phyloP scores from a whole-genome alignment of 2,329 filamentous ascomycete species.

The Waltergamsia citrina region DNA sequence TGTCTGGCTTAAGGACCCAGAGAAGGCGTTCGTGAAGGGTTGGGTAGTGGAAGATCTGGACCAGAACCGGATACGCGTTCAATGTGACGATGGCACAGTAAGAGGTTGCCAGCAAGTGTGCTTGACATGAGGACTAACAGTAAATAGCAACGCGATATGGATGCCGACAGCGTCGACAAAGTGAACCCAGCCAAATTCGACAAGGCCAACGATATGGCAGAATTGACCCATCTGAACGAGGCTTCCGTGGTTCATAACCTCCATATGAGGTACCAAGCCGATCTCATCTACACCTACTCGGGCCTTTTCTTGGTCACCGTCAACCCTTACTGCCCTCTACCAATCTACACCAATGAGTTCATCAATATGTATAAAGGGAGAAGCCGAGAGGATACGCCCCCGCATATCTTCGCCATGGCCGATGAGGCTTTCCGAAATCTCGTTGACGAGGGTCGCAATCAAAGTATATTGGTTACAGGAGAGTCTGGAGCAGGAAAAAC shows the following conservation, averaged over 20 bases:
- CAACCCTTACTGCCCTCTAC: slow-evolving; percentile 89
- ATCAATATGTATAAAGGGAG: slow-evolving; percentile 96
- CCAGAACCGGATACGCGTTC: slow-evolving; percentile 64
- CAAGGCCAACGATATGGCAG: slow-evolving; percentile 98
- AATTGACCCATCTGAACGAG: slow-evolving; percentile 95
- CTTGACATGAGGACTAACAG: slow-evolving; percentile 9
- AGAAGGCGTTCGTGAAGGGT: slow-evolving; percentile 82
- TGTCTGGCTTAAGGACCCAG: slow-evolving; percentile 88
- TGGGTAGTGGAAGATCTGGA: slow-evolving; percentile 79
- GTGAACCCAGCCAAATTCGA: slow-evolving; percentile 99
- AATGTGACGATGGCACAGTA: slow-evolving; percentile 88
- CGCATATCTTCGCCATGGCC: slow-evolving; percentile 96
- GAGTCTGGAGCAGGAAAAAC: slow-evolving; percentile 98
- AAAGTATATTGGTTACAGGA: slow-evolving; percentile 95
- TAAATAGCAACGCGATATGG: slow-evolving; percentile 71
- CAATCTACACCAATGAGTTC: slow-evolving; percentile 95
- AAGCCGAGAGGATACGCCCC: slow-evolving; percentile 85
- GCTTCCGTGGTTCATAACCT: slow-evolving; percentile 96
- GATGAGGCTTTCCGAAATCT: slow-evolving; percentile 94
- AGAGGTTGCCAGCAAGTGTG: slow-evolving; percentile 22
- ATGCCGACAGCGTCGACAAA: slow-evolving; percentile 85
- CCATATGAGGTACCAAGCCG: slow-evolving; percentile 87
- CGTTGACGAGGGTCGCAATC: slow-evolving; percentile 89
- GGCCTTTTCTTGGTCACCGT: slow-evolving; percentile 94
- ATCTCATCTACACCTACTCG: slow-evolving; percentile 97